phyloP scores from a whole-genome alignment of 2,329 filamentous ascomycete species.

The Talaromyces islandicus region DNA sequence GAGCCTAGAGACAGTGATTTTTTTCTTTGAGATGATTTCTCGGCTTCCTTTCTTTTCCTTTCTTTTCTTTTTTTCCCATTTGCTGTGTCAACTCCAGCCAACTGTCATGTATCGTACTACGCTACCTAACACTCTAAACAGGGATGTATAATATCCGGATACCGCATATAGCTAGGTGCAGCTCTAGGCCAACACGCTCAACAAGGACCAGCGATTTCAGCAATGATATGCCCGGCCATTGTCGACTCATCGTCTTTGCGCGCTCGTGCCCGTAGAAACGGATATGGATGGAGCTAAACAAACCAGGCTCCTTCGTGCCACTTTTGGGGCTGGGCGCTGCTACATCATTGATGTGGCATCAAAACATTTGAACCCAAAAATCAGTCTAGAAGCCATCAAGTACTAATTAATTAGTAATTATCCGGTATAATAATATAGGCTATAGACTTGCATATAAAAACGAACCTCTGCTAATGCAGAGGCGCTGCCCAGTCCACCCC shows the following conservation, averaged over 20 bases:
- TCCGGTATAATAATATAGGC: not conserved
- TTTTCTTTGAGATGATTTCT: not conserved
- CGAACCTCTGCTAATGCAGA: not conserved
- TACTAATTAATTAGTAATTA: not conserved
- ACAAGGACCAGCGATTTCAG: not conserved
- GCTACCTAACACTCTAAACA: not conserved
- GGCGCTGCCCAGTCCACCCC: not conserved
- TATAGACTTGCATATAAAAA: not conserved
- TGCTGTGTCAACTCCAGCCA: not conserved
- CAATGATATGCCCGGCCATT: not conserved
- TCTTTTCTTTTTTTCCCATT: too few species aligned
- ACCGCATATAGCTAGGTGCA: not conserved
- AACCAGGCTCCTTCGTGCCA: not conserved
- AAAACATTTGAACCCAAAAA: not conserved
- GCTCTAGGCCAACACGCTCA: not conserved
- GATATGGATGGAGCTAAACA: not conserved
- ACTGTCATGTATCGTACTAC: not conserved
- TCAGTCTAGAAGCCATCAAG: not conserved
- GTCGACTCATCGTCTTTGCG: not conserved
- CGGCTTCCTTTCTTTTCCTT: not conserved
- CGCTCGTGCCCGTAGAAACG: not conserved
- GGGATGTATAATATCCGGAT: not conserved
- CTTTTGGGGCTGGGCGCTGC: not conserved
- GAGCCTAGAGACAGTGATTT: not conserved
- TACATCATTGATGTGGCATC: not conserved